phyloP scores from a whole-genome alignment of 345 rosid species.

The Eucalyptus marginata region DNA sequence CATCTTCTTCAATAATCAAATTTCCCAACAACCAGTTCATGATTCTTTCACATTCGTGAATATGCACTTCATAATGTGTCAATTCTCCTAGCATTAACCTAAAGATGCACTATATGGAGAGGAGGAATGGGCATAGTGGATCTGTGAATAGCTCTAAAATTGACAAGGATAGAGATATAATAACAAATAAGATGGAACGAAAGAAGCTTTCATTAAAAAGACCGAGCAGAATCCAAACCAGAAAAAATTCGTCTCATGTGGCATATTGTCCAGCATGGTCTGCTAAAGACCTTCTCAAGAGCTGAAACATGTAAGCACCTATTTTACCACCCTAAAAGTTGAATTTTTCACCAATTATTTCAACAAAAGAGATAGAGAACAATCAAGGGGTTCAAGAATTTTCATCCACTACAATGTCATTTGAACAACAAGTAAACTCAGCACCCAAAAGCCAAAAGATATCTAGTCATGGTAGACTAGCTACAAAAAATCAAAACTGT shows the following conservation, averaged over 20 bases:
- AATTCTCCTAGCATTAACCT: background rate
- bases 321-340: background rate
- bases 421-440: background rate
- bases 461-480: background rate
- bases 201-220: background rate
- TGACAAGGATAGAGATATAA: background rate
- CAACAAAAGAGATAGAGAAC: background rate
- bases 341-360: background rate
- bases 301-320: constrained; percentile 20
- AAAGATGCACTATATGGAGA: background rate
- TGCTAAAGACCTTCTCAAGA: constrained; percentile 48
- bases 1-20: too few relatives aligned
- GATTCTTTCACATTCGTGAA: background rate
- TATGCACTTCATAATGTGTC: background rate
- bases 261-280: constrained; percentile 57
- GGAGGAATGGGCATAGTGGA: background rate
- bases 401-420: background rate
- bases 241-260: constrained; percentile 48
- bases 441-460: background rate
- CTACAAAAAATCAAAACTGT: background rate
- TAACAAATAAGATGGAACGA: background rate
- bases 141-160: background rate
- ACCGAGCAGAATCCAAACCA: constrained; percentile 24
- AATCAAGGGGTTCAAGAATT: background rate
- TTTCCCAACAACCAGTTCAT: background rate